Evolutionary conservation across 208 protist genomes (phyloP).

Genomic region (Wallacemonas sp.): DNA sequence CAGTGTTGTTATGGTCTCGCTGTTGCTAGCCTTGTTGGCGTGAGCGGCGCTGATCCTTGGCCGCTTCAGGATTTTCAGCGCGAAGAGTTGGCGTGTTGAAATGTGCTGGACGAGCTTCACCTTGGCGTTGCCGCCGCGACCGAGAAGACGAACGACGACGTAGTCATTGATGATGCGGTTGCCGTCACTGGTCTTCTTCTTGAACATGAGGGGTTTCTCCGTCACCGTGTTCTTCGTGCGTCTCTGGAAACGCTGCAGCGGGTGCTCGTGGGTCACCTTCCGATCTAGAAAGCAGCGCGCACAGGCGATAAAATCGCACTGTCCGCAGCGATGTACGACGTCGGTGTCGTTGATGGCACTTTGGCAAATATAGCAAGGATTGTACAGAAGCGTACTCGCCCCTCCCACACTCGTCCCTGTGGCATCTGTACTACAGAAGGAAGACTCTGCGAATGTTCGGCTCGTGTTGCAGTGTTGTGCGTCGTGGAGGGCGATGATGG

Average conservation of each 20-base stretch:
- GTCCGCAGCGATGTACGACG: conserved; percentile 65
- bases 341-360: conserved; percentile 70
- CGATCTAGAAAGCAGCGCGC: conserved; percentile 37
- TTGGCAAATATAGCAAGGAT: conserved; percentile 59
- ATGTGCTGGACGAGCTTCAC: conserved; percentile 89
- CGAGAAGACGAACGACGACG: conserved; percentile 74
- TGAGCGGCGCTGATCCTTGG: conserved; percentile 20
- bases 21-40: conserved; percentile 2
- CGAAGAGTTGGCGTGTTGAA: conserved; percentile 60
- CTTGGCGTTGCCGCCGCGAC: conserved; percentile 81
- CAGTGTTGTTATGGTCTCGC: neutral
- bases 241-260: conserved; percentile 61
- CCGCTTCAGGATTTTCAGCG: conserved; percentile 78
- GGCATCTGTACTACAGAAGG: conserved; percentile 21
- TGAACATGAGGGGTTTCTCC: conserved; percentile 35
- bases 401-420: conserved; percentile 22
- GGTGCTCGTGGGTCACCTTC: conserved; percentile 48
- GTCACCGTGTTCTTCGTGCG: conserved; percentile 32
- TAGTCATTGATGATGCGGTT: conserved; percentile 93
- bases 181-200: conserved; percentile 69
- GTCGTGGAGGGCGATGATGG: conserved; percentile 49
- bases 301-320: conserved; percentile 74
- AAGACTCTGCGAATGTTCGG: conserved; percentile 49
- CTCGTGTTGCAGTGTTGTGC: conserved; percentile 39
- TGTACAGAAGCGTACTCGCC: conserved; percentile 70